Conservation (phyloP, 2,329 filamentous ascomycete genomes). For the Pestalotiopsis sp. region DNA sequence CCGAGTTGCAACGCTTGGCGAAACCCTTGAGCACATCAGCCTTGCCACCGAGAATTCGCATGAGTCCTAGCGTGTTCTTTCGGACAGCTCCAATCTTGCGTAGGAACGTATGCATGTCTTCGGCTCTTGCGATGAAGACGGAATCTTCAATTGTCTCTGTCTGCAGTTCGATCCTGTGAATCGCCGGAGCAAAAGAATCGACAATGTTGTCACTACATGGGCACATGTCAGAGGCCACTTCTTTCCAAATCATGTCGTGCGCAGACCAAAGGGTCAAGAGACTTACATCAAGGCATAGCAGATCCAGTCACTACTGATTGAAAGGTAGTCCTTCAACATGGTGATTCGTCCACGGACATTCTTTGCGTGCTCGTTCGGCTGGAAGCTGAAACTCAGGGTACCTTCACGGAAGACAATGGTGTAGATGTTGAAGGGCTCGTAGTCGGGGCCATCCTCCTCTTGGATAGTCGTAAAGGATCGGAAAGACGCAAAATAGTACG, state of each 20-base stretch:
- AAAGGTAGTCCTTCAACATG: slow-evolving; percentile 90
- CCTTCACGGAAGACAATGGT: slow-evolving; percentile 96
- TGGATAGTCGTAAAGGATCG: slow-evolving; percentile 83
- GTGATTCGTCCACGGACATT: slow-evolving; percentile 92
- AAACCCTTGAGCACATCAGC: slow-evolving; percentile 98
- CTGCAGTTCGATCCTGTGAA: slow-evolving; percentile 82
- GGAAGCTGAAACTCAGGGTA: slow-evolving; percentile 92
- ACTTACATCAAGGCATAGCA: slow-evolving; percentile 95
- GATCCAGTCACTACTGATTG: slow-evolving; percentile 96
- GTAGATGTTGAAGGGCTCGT: slow-evolving; percentile 95
- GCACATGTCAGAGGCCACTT: neutral
- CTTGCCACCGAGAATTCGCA: slow-evolving; percentile 92
- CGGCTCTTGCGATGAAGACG: slow-evolving; percentile 87
- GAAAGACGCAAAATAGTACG: slow-evolving; percentile 98
- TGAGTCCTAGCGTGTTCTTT: slow-evolving; percentile 91
- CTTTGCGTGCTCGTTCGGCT: slow-evolving; percentile 81
- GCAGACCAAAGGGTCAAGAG: neutral
- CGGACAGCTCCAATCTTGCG: slow-evolving; percentile 87
- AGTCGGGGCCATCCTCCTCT: slow-evolving; percentile 78
- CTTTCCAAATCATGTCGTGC: slow-evolving; percentile 23
- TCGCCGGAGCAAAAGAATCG: slow-evolving; percentile 89
- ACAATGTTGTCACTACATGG: slow-evolving; percentile 86
- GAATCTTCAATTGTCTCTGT: slow-evolving; percentile 94
- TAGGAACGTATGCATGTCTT: slow-evolving; percentile 86
- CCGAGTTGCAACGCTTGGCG: slow-evolving; percentile 97